Base-by-base conservation (phyloP, 129 eudicot genomes). In the Flaveria robusta region DNA sequence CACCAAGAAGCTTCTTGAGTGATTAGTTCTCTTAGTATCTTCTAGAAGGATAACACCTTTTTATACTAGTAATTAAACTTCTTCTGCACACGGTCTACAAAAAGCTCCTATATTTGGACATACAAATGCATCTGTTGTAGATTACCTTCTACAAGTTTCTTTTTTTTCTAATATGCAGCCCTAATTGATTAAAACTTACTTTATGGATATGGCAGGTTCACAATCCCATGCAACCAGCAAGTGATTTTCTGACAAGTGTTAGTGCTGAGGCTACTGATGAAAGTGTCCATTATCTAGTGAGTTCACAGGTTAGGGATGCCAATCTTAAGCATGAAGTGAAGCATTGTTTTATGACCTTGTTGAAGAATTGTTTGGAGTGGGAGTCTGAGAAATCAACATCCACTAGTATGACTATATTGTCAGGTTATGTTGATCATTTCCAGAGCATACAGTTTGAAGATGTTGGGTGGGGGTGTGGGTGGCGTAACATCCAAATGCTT, bases 401-500 rank as follows among this genome's bases (percentile, higher is more conserved):
- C 37, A 59, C 66, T 24, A 20, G 64, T 60, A 60, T 27, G 5
- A 88, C 85, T 73, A 15, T 94, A 45, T 70, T 94, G 58, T 91
- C 89, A 12, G 97, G 96, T 19, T 81, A 85, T 52, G 85, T 89
- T 49, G 96, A 91, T 80, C 99, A 94, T 84, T 87, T 91, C 69
- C 86, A 84, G 77, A 87, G 90, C 81, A 43, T 26, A 49, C 70
- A 66, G 15, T 82, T 84, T 22, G 87, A 84, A 83, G 99, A 86
- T 76, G 76, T 62, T 60, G 96, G 97, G 15, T 94, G 99, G 97
- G 97, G 97, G 4, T 94, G 98, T 59, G 98, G 97, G 37, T 94
- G 96, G 97, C 97, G 99, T 27, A 94, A 94, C 75, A 94, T 94
- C 64, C 99, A 94, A 55, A 91, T 94, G 97, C 86, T 91, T 55